Evolutionary conservation across 345 rosid species (phyloP).

Genomic region (Camelina laxa): DNA sequence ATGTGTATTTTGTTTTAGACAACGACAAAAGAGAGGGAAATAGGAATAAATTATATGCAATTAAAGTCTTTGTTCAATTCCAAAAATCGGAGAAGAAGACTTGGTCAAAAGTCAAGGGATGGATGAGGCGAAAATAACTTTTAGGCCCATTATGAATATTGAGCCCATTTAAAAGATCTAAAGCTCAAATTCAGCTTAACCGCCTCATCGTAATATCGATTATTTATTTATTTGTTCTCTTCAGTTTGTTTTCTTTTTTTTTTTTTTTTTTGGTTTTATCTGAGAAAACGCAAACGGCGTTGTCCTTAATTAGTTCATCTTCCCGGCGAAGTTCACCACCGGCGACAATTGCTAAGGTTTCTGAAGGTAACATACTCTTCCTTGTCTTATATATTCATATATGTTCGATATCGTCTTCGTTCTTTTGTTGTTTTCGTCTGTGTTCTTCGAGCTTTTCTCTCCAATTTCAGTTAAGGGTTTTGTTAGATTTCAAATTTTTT

Average conservation of each 20-base stretch:
- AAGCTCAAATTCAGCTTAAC: neutral
- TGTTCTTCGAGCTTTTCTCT: neutral
- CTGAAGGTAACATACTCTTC: neutral
- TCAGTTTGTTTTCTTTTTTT: no score
- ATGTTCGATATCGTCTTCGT: neutral
- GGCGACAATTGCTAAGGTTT: neutral
- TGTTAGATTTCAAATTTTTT: neutral
- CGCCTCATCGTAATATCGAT: neutral
- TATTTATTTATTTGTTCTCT: neutral
- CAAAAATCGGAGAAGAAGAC: neutral
- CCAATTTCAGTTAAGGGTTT: neutral
- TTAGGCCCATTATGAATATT: neutral
- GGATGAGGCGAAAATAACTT: neutral
- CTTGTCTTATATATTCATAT: neutral
- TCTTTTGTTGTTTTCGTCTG: neutral
- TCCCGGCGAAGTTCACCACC: constrained; percentile 15
- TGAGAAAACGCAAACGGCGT: neutral
- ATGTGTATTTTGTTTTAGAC: neutral
- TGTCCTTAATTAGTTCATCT: neutral
- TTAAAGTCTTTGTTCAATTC: neutral
- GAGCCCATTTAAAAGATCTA: neutral
- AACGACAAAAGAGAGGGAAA: constrained; percentile 29
- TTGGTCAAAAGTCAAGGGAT: constrained; percentile 34
- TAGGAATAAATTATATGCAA: neutral
- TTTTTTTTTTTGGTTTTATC: no score